Conservation (phyloP, 2,329 filamentous ascomycete genomes). For the Ophiostoma sp. region DNA sequence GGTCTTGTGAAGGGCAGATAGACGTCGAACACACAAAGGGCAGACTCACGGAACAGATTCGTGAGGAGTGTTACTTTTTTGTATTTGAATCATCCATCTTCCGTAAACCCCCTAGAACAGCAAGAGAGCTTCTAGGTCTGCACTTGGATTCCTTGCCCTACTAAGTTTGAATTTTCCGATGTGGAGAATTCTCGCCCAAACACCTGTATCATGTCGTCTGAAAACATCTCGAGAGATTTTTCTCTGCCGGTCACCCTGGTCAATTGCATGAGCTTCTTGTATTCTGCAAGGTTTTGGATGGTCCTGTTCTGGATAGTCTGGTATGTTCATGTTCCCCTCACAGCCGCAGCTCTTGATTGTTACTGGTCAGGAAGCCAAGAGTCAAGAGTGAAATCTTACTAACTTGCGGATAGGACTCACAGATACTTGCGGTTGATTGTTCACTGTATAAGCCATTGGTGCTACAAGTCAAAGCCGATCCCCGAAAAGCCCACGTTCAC, state of each 20-base stretch:
- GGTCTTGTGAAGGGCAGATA: neutral
- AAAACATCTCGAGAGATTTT: neutral
- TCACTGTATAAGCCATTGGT: constrained; percentile 80
- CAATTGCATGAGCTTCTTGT: constrained; percentile 24
- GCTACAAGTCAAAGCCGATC: constrained; percentile 77
- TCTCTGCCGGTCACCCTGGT: constrained; percentile 6
- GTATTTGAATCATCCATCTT: neutral
- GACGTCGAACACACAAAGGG: neutral
- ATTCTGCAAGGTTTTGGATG: constrained; percentile 45
- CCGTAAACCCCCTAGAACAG: constrained; percentile 1
- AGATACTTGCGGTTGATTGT: constrained; percentile 81
- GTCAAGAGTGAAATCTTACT: neutral
- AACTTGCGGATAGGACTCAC: constrained; percentile 58
- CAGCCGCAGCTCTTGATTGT: neutral
- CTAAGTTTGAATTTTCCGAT: constrained; percentile 7
- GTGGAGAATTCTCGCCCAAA: constrained; percentile 8
- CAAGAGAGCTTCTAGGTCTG: neutral
- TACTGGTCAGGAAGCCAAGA: neutral
- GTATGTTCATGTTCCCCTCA: constrained; percentile 32
- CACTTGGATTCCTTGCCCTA: neutral
- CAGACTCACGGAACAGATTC: too few species aligned
- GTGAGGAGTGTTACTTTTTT: constrained; percentile 7
- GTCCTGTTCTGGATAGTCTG: constrained; percentile 40
- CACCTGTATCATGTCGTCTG: constrained; percentile 20
- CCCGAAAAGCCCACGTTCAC: constrained; percentile 75